Percentiles rank a stretch among this genome's conserved stretches.
Evolutionary conservation across 2,329 filamentous ascomycete species (phyloP).

Genomic region (Aspergillus sp.): DNA sequence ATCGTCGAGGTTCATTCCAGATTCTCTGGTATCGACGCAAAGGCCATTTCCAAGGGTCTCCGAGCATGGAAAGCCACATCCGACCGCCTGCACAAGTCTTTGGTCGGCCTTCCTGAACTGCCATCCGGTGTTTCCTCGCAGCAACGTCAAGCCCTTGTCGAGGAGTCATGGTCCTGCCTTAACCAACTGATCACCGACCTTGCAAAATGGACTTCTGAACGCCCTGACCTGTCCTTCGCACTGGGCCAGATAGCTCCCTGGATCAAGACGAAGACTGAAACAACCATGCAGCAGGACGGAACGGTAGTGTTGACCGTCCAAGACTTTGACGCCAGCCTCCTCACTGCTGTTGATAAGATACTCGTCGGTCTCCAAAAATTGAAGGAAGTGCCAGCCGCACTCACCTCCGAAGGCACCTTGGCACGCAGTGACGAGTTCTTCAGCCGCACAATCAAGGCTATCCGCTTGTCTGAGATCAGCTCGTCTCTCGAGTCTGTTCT

Average conservation of each 20-base stretch:
- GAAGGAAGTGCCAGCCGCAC: constrained; percentile 49
- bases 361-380: constrained; percentile 72
- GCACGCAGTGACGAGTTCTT: constrained; percentile 50
- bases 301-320: constrained; percentile 26
- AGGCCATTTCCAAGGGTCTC: constrained; percentile 41
- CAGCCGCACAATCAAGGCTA: constrained; percentile 48
- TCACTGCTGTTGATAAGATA: constrained; percentile 64
- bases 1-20: constrained; percentile 62
- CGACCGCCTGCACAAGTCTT: constrained; percentile 36
- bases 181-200: constrained; percentile 36
- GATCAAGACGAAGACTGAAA: constrained; percentile 38
- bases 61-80: constrained; percentile 47
- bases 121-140: constrained; percentile 44
- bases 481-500: constrained; percentile 40
- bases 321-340: constrained; percentile 52
- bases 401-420: constrained; percentile 60
- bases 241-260: constrained; percentile 62
- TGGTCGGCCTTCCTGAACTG: constrained; percentile 42
- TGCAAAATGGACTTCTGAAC: constrained; percentile 35
- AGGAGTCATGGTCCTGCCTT: constrained; percentile 24
- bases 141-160: constrained; percentile 20
- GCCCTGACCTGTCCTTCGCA: constrained; percentile 58
- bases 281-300: constrained; percentile 5
- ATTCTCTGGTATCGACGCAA: constrained; percentile 51
- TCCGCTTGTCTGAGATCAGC: constrained; percentile 55